Base-by-base conservation (phyloP, 2,329 filamentous ascomycete species). In the Coniochaeta pulveracea region DNA sequence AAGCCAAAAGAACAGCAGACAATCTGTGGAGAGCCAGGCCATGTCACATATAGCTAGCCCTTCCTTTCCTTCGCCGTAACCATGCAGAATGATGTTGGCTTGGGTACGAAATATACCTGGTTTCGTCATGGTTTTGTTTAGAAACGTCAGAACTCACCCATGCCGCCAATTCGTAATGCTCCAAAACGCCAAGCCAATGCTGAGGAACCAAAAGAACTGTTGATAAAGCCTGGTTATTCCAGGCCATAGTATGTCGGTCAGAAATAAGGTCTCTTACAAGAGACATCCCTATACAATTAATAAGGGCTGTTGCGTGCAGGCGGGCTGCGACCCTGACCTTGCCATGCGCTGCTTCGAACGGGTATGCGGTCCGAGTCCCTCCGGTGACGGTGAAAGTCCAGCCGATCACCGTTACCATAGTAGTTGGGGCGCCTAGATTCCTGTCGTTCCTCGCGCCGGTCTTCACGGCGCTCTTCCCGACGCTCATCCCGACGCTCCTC, bases 331-430 rank as follows among this genome's bases (percentile, higher is more conserved):
- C 40, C 45, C 33, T 48, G 48, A 45, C 47, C 50, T 19, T 6
- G 18, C 28, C 28, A 31, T n/a, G n/a, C n/a, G 18, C 47, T 42
- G 26, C 44, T 45, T 16, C 48, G 46, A 17, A 44, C 35, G 7
- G 49, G 43, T 21, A 43, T 45, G 12, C 47, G 40, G 21, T 49
- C 47, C 27, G 38, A 43, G 11, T 44, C 37, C 19, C 43, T 39
- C 22, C 49, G 47, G 34, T 51, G 48, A 30, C 49, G 45, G 26
- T 50, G 43, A 34, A 52, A 52, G 40, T 48, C 50, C 7, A 51
- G 42, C 6, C 50, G 47, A 34, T 52, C 49, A 29, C 44, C 47
- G 25, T 50, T 49, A 3, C 50, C 48, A 29, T 49, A 49, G 34
- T 49, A 50, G 27, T 46, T 47, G 28, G 47, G 47, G 24, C 48